A percentile compares a stretch with the other conserved stretches of the same genome.
phyloP scores from a whole-genome alignment of 331 rosid species.

The Arachis monticola region DNA sequence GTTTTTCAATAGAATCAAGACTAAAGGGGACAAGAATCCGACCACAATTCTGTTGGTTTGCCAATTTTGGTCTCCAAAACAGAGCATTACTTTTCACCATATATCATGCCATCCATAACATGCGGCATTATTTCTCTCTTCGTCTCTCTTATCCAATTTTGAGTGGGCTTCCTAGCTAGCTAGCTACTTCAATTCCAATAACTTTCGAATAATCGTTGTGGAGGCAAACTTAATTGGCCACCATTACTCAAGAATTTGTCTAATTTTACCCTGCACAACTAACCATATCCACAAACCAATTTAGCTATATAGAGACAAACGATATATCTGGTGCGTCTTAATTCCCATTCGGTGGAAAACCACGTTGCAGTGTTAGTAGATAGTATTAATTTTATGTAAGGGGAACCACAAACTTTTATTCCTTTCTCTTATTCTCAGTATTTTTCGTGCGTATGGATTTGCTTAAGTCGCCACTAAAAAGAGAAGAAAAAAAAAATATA shows the following conservation, averaged over 20 bases:
- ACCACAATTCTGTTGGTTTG: slow-evolving; percentile 22
- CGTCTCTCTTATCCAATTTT: slow-evolving; percentile 36
- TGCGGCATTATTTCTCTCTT: slow-evolving; percentile 31
- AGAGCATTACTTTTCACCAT: slow-evolving; percentile 3
- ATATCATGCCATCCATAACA: not conserved
- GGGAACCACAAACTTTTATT: slow-evolving; percentile 29
- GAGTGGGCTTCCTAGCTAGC: not conserved
- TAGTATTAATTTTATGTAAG: slow-evolving; percentile 10
- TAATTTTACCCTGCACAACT: slow-evolving; percentile 35
- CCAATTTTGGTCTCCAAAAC: slow-evolving; percentile 21
- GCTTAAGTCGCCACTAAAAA: slow-evolving; percentile 4
- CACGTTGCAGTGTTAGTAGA: slow-evolving; percentile 28
- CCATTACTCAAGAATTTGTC: slow-evolving; percentile 20
- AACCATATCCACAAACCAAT: slow-evolving; percentile 30
- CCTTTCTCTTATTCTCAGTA: not conserved
- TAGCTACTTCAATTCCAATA: not conserved
- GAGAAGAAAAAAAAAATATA: not conserved
- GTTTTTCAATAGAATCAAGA: too few species aligned
- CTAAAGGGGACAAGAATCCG: slow-evolving; percentile 17
- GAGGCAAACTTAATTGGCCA: not conserved
- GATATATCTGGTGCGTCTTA: not conserved
- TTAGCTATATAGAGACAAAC: not conserved
- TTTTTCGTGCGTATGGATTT: slow-evolving; percentile 27
- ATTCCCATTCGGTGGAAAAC: slow-evolving; percentile 41
- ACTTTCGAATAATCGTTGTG: not conserved